phyloP scores from a whole-genome alignment of 2,329 filamentous ascomycete species.

The Talaromyces islandicus region DNA sequence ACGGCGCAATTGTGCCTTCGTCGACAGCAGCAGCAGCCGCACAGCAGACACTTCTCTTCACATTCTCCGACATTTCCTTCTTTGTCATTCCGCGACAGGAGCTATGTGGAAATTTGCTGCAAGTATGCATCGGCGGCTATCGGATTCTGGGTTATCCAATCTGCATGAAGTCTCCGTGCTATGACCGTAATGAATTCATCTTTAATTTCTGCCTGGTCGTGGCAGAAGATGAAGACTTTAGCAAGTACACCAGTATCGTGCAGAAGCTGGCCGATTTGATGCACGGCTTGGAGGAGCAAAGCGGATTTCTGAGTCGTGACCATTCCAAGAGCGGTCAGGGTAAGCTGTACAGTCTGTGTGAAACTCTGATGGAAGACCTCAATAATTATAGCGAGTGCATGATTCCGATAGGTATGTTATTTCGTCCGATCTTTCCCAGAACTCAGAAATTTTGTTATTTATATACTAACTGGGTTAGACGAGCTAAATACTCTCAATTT shows the following conservation, averaged over 20 bases:
- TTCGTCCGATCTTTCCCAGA: no score
- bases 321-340: conserved; percentile 41
- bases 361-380: conserved; percentile 83
- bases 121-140: conserved; percentile 66
- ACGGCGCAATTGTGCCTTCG: conserved; percentile 50
- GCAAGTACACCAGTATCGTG: conserved; percentile 77
- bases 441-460: neutral
- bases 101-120: conserved; percentile 84
- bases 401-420: conserved; percentile 79
- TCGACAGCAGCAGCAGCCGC: conserved; percentile 38
- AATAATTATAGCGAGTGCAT: conserved; percentile 98
- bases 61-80: conserved; percentile 79
- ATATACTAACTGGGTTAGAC: conserved; percentile 46
- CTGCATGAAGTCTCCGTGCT: conserved; percentile 74
- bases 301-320: conserved; percentile 61
- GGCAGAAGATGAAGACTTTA: conserved; percentile 63
- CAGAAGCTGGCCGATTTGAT: conserved; percentile 79
- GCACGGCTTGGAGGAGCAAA: conserved; percentile 86
- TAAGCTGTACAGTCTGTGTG: conserved; percentile 64
- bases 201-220: conserved; percentile 94
- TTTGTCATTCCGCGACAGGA: conserved; percentile 94
- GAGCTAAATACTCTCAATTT: conserved; percentile 93
- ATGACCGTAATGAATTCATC: conserved; percentile 92
- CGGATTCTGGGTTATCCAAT: conserved; percentile 83
- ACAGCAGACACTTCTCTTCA: conserved; percentile 61